Evolutionary conservation across 208 protist species (phyloP), one percentile per base, ranked within the genome.

Genomic region (Trypanosoma platydactyli): DNA sequence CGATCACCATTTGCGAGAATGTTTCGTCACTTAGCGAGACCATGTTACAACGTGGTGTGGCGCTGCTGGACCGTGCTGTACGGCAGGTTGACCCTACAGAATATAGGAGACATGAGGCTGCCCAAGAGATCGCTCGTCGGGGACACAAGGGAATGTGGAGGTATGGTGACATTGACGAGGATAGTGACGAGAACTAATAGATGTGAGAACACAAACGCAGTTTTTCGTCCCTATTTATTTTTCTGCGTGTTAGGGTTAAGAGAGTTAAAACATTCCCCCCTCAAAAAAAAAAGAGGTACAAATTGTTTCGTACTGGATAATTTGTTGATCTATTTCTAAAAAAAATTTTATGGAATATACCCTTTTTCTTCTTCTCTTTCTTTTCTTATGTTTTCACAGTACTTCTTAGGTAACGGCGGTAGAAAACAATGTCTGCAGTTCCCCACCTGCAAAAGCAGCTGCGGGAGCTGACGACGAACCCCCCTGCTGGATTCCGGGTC

Each of bases 401-500:
- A 48, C 16, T 48, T 4, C 6, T 48, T 12, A 12, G 13, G 44
- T 22, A 3, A 38, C 33, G 9, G 33, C 13, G n/a, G 18, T 22
- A 22, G n/a, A 53, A 50, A 22, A 38, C 40, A 5, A 92, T 92
- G 83, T 81, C 89, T n/a, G 89, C 92, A 5, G 56, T 92, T 57
- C 81, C 90, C 16, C 82, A 95, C 61, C 73, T 97, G 40, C 88
- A 94, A 46, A 97, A 97, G 67, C 91, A 97, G 76, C 77, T 97
- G 20, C 86, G 83, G 35, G 90, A 96, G 69, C 80, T 98, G 41
- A 86, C 76, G 27, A 87, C 77, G 35, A 91, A 86, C 69, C 95
- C 94, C 16, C 91, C 96, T 6, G 94, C 88, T 18, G 94, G 96
- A 3, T 98, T 98, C 62, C 84, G 86, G 12, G 82, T 97, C 4